Evolutionary conservation across 805 yeast genomes (phyloP), one percentile per base, ranked within the genome.

Genomic region (Hanseniaspora hatyaiensis): DNA sequence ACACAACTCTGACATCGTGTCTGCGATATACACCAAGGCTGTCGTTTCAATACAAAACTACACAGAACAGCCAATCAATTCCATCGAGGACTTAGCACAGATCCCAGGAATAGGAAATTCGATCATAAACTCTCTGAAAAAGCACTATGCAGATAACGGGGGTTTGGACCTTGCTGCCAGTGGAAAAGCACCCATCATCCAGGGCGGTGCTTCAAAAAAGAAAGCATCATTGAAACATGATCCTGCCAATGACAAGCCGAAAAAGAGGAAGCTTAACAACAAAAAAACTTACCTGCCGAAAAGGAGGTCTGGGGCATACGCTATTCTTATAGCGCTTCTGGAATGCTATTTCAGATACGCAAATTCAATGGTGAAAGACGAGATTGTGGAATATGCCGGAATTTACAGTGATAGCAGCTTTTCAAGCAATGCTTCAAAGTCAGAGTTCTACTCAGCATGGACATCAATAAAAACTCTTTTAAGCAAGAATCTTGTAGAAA

Each of bases 261-360:
- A 57, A 49, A 59, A 54, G 52, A 51, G 51, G 40, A 43, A 58
- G 50, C 40, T 45, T 50, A 29, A 50, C n/a, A 57, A 55, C 24
- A 56, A 53, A 28, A 59, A 63, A 38, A 67, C 63, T 31, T 86
- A 82, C 59, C 70, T 86, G 0, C 96, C 96, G 0, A 70, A 68
- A 40, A 75, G 77, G 51, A 65, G 88, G 30, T 77, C 92, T 0
- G 96, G 96, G 1, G 94, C 83, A 0, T 88, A 83, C 65, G 95
- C 92, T 0, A 81, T 87, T 8, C 55, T 87, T 16, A 52, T 85
- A 16, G 78, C 79, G 0, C 62, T 87, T 3, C 64, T 69, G 42
- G 67, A 74, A 38, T 49, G 39, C 16, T 20, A 31, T 19, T 48
- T 40, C 18, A 59, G 63, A 3, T 55, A 61, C 1, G 61, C 69